Evolutionary conservation across 164 flowering plant species (phyloP), one percentile per base, ranked within the genome.

Genomic region (Annona squamosa): DNA sequence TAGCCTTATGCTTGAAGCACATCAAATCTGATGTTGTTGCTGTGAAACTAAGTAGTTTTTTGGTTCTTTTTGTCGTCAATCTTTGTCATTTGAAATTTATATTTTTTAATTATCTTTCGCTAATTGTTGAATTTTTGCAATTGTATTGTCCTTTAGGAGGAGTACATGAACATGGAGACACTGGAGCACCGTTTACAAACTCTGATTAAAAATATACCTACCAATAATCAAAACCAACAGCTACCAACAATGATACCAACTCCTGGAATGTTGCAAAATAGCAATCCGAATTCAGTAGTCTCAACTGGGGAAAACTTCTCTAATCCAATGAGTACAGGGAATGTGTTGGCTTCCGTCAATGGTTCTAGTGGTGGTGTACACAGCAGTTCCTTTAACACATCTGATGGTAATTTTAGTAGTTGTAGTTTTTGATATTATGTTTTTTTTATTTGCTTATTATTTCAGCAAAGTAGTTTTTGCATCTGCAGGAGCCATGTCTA

Each of bases 161-260:
- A 92, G 67, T 93, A 93, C 75, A 67, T 84, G 88, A 85, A 93
- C 78, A 5, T 85, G 82, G 85, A 77, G 0, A 92, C 97, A 16
- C 75, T 96, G 81, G 97, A 90, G 80, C 78, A 13, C 37, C 97
- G 99, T 71, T 76, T 95, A 72, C 82, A 76, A 46, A 62, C 45
- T 73, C 48, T 91, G 68, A 77, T 89, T 26, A 87, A 77, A 72
- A 79, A 84, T 13, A 13, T 74, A 5, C 71, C 79, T 46, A 4
- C 63, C 73, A 76, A 56, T 70, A 87, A 83, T 79, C 86, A 79
- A 19, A 81, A 47, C 69, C 88, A 86, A 73, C 89, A 84, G 46
- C 77, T 78, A 70, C 77, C 80, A 70, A 88, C 97, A 5, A 96
- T 96, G 99, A 90, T 96, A 75, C 98, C 99, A 61, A 96, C 98